phyloP scores from a whole-genome alignment of 192 early-diverging fungal genomes.

The Pilobolus umbonatus region DNA sequence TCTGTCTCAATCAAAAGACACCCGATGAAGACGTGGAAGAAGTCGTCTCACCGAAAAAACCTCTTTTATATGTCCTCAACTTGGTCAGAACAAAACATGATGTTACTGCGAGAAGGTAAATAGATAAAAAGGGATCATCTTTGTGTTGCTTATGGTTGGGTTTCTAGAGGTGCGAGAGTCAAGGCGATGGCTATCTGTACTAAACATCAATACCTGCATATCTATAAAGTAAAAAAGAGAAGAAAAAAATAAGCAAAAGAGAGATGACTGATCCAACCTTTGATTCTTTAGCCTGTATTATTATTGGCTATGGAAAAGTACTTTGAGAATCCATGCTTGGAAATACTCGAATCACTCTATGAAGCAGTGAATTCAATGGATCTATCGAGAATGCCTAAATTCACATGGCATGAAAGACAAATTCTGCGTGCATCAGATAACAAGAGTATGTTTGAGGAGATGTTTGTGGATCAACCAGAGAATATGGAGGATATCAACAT shows the following conservation, averaged over 20 bases:
- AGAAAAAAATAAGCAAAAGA: not conserved
- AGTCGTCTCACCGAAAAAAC: constrained; percentile 40
- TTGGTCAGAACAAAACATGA: constrained; percentile 89
- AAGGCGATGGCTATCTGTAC: constrained; percentile 95
- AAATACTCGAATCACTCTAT: constrained; percentile 74
- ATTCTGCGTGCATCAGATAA: constrained; percentile 81
- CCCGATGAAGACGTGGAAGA: constrained; percentile 32
- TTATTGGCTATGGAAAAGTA: constrained; percentile 90
- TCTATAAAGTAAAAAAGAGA: constrained; percentile 58
- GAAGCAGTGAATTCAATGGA: constrained; percentile 84
- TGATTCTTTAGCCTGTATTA: constrained; percentile 66
- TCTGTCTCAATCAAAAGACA: constrained; percentile 78
- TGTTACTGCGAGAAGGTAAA: constrained; percentile 61
- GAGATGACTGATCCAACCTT: not conserved
- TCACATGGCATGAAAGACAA: constrained; percentile 74
- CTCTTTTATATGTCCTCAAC: constrained; percentile 87
- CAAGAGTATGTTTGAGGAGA: constrained; percentile 82
- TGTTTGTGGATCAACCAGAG: constrained; percentile 40
- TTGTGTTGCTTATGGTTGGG: not conserved
- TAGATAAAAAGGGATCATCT: not conserved
- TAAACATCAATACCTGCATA: constrained; percentile 84
- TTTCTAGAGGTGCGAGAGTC: constrained; percentile 75
- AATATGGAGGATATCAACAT: constrained; percentile 15
- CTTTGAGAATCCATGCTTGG: constrained; percentile 69
- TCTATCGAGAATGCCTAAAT: constrained; percentile 68